These are phyloP conservation scores for Tuber calosporum DNA, from an alignment of 495 filamentous ascomycete species.

Conservation along the genomic window DNA sequence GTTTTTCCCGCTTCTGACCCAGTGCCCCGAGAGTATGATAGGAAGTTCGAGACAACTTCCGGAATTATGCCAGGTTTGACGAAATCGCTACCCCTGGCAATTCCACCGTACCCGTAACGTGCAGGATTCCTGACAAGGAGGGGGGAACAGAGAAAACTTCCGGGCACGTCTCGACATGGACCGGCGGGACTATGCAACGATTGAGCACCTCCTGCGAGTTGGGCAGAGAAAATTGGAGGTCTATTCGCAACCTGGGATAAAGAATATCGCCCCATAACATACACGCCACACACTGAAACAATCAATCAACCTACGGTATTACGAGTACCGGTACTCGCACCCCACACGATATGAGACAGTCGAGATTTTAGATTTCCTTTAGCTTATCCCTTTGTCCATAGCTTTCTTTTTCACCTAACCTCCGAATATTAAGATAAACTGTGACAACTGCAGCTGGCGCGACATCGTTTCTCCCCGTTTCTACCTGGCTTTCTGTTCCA, in stretches of 20 bases:
- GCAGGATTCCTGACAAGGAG: slow-evolving; percentile 21
- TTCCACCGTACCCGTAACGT: background rate
- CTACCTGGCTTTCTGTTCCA: background rate
- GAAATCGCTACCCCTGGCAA: slow-evolving; percentile 44
- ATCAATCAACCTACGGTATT: background rate
- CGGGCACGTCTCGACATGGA: slow-evolving; percentile 59
- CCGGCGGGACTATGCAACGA: slow-evolving; percentile 80
- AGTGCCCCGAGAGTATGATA: slow-evolving; percentile 3
- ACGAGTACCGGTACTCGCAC: too few relatives aligned
- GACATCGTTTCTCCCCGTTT: background rate
- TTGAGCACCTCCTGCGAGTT: slow-evolving; percentile 82
- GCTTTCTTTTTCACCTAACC: background rate
- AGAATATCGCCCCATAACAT: slow-evolving; percentile 53
- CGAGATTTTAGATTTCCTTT: background rate
- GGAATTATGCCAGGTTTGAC: slow-evolving; percentile 42
- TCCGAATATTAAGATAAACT: background rate
- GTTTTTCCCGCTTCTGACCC: slow-evolving; percentile 14
- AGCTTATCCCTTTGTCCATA: background rate
- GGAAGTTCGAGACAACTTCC: slow-evolving; percentile 39
- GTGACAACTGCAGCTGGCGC: background rate
- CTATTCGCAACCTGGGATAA: slow-evolving; percentile 75
- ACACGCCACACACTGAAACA: background rate
- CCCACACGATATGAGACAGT: background rate
- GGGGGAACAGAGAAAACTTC: slow-evolving; percentile 60
- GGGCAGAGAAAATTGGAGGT: slow-evolving; percentile 78